Conservation (phyloP, 805 yeast genomes). For the Sugiyamaella floridensis region DNA sequence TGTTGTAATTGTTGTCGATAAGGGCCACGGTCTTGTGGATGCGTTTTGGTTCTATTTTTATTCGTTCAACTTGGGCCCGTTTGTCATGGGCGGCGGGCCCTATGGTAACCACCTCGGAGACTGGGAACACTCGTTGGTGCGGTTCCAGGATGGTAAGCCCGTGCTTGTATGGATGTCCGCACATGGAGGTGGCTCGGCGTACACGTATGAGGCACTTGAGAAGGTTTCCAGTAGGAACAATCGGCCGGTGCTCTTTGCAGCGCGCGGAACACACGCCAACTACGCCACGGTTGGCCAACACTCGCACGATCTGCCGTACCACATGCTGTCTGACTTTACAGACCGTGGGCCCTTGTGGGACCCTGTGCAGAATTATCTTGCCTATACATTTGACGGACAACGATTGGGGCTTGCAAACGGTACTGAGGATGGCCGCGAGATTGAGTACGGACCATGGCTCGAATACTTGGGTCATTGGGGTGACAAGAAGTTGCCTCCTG, state of each 20-base stretch:
- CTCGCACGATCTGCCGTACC: conserved; percentile 90
- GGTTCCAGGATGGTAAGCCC: conserved; percentile 78
- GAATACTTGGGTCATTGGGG: conserved; percentile 85
- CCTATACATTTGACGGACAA: conserved; percentile 69
- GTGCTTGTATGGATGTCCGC: conserved; percentile 93
- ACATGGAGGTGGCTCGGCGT: conserved; percentile 96
- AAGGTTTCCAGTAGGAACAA: conserved; percentile 40
- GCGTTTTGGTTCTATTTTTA: conserved; percentile 96
- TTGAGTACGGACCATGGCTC: conserved; percentile 67
- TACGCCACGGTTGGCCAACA: conserved; percentile 95
- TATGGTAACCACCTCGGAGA: conserved; percentile 97
- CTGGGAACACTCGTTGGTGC: conserved; percentile 91
- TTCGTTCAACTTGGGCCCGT: conserved; percentile 90
- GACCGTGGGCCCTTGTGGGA: conserved; percentile 96
- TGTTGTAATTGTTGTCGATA: conserved; percentile 73
- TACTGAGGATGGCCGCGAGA: conserved; percentile 46
- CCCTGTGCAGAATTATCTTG: conserved; percentile 73
- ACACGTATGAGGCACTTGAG: conserved; percentile 68
- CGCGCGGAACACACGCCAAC: conserved; percentile 96
- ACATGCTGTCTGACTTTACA: conserved; percentile 84
- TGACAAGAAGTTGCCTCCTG: conserved; percentile 55
- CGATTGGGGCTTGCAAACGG: conserved; percentile 36
- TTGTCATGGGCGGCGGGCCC: conserved; percentile 96
- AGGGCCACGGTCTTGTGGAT: conserved; percentile 92
- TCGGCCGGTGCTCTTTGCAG: conserved; percentile 78